Evolutionary conservation across 106 monocot species (phyloP).

Genomic region (Triglochin maritima): DNA sequence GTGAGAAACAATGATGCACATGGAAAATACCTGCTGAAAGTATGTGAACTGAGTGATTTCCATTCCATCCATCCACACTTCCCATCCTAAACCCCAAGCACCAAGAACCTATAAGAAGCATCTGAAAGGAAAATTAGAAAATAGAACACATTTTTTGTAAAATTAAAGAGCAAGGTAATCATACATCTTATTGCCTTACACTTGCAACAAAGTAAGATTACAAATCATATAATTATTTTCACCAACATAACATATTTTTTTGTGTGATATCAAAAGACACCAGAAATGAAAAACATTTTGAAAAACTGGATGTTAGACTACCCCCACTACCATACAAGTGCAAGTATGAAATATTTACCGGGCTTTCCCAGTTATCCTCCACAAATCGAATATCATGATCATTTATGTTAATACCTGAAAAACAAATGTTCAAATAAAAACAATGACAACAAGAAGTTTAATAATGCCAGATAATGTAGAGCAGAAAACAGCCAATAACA

Average conservation of each 20-base stretch:
- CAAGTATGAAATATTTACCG: conserved; percentile 31
- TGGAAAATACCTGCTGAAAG: conserved; percentile 74
- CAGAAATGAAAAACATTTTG: conserved; percentile 1
- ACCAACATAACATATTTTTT: no score
- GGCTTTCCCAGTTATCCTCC: conserved; percentile 99
- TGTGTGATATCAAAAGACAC: background rate
- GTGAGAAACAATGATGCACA: background rate
- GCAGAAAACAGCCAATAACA: no score
- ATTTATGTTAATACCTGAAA: conserved; percentile 72
- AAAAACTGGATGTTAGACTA: no score
- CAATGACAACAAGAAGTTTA: background rate
- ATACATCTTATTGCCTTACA: background rate
- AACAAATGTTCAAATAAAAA: background rate
- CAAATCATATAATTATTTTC: no score
- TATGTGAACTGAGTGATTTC: conserved; percentile 98
- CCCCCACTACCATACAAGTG: background rate
- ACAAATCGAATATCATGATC: conserved; percentile 98
- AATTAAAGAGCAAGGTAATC: background rate
- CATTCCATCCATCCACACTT: conserved; percentile 99
- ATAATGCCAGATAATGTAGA: no score
- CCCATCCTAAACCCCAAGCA: conserved; percentile 99
- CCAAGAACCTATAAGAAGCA: conserved; percentile 69
- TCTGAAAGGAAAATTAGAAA: conserved; percentile 2
- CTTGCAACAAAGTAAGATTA: background rate
- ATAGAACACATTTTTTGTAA: background rate